phyloP scores from a whole-genome alignment of 495 filamentous ascomycete genomes.

The Trichoderma asperelloides region DNA sequence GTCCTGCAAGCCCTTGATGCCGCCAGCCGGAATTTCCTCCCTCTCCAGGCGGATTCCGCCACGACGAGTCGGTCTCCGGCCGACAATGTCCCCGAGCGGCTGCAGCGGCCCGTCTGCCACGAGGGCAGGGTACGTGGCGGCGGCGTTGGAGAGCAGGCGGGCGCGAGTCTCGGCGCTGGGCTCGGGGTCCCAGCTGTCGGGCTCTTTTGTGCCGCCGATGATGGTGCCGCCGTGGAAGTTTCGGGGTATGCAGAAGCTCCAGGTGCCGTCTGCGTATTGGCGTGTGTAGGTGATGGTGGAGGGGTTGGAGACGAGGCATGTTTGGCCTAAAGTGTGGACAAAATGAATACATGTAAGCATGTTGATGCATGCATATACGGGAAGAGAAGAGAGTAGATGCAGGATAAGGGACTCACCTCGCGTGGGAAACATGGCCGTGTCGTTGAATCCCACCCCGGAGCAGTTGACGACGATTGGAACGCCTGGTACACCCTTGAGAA shows the following conservation, averaged over 20 bases:
- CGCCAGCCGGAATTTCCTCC: slow-evolving; percentile 24
- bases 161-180: slow-evolving; percentile 38
- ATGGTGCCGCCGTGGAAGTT: slow-evolving; percentile 51
- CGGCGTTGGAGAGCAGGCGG: slow-evolving; percentile 28
- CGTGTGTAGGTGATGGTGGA: slow-evolving; percentile 46
- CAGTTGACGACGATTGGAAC: slow-evolving; percentile 50
- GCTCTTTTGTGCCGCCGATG: slow-evolving; percentile 56
- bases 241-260: slow-evolving; percentile 54
- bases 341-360: no score
- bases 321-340: slow-evolving; percentile 26
- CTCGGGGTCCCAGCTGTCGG: slow-evolving; percentile 44
- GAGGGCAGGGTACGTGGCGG: slow-evolving; percentile 29
- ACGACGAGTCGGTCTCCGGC: slow-evolving; percentile 32
- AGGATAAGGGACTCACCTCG: slow-evolving; percentile 28
- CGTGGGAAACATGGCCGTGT: slow-evolving; percentile 45
- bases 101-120: slow-evolving; percentile 23
- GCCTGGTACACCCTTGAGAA: slow-evolving; percentile 21
- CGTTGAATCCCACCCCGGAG: slow-evolving; percentile 46
- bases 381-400: not conserved
- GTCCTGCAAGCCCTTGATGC: not conserved
- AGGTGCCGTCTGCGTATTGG: slow-evolving; percentile 49
- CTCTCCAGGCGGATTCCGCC: slow-evolving; percentile 36
- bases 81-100: slow-evolving; percentile 36
- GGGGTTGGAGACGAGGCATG: slow-evolving; percentile 32
- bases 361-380: slow-evolving; percentile 24